phyloP scores from a whole-genome alignment of 495 filamentous ascomycete genomes.

The Talaromyces thailandensis region DNA sequence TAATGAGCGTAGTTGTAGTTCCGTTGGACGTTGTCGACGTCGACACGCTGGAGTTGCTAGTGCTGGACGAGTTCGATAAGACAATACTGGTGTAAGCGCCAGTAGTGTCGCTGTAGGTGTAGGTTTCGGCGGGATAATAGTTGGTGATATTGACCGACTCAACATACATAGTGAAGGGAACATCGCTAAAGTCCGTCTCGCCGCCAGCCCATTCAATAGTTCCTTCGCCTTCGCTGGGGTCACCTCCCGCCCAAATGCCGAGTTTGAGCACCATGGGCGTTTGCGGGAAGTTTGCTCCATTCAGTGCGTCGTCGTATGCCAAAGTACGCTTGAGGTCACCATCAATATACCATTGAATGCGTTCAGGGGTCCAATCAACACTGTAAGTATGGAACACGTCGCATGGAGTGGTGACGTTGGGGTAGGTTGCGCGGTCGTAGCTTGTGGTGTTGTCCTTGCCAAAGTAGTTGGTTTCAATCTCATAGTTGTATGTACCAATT shows the following conservation, averaged over 20 bases:
- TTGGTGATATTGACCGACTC: slow-evolving; percentile 29
- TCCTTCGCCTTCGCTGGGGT: slow-evolving; percentile 46
- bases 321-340: slow-evolving; percentile 59
- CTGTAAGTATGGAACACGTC: slow-evolving; percentile 66
- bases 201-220: slow-evolving; percentile 64
- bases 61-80: background rate
- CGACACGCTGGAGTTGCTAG: background rate
- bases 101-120: slow-evolving; percentile 26
- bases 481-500: slow-evolving; percentile 40
- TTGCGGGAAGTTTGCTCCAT: slow-evolving; percentile 64
- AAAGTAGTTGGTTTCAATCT: slow-evolving; percentile 81
- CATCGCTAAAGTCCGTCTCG: slow-evolving; percentile 53
- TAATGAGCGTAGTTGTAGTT: background rate
- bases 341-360: slow-evolving; percentile 70
- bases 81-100: slow-evolving; percentile 30
- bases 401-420: slow-evolving; percentile 48
- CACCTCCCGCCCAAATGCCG: slow-evolving; percentile 70
- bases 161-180: slow-evolving; percentile 66
- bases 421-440: slow-evolving; percentile 57
- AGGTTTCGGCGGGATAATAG: slow-evolving; percentile 28
- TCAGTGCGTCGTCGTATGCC: slow-evolving; percentile 45
- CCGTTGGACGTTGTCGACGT: background rate
- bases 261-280: slow-evolving; percentile 73
- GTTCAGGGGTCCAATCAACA: slow-evolving; percentile 68
- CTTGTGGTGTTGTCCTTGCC: slow-evolving; percentile 67